Evolutionary conservation across 805 yeast species (phyloP).

Genomic region (Brettanomyces bruxellensis): DNA sequence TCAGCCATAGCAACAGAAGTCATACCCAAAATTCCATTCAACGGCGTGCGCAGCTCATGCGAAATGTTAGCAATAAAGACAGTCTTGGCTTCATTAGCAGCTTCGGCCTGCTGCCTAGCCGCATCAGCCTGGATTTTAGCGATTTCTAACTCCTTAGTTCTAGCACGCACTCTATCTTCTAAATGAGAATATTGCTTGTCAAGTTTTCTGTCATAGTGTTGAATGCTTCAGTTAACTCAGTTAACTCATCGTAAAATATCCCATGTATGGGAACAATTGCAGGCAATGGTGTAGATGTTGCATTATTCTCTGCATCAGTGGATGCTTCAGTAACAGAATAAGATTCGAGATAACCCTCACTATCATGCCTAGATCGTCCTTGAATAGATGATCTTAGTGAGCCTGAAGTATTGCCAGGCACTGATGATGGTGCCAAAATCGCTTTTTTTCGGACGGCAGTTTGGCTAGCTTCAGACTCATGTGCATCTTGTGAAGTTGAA

Average conservation of each 20-base stretch:
- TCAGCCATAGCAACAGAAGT: conserved; percentile 92
- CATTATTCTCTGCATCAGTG: not conserved
- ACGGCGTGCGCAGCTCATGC: conserved; percentile 89
- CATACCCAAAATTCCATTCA: conserved; percentile 95
- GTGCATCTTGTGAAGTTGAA: too few relatives aligned
- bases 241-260: conserved; percentile 71
- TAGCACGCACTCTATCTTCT: conserved; percentile 78
- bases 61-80: conserved; percentile 88
- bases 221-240: conserved; percentile 81
- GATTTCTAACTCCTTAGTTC: conserved; percentile 83
- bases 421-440: too few relatives aligned
- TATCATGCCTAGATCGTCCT: too few relatives aligned
- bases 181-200: conserved; percentile 75
- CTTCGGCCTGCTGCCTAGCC: conserved; percentile 42
- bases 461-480: too few relatives aligned
- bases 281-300: conserved; percentile 8
- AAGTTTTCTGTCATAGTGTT: conserved; percentile 81
- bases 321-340: not conserved
- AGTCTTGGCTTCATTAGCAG: conserved; percentile 95
- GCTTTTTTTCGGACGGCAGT: too few relatives aligned
- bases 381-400: too few relatives aligned
- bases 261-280: conserved; percentile 23
- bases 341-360: not conserved
- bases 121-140: conserved; percentile 69
- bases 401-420: too few relatives aligned